Base-by-base conservation (phyloP, 805 yeast genomes). In the Myxozyma kluyveri region DNA sequence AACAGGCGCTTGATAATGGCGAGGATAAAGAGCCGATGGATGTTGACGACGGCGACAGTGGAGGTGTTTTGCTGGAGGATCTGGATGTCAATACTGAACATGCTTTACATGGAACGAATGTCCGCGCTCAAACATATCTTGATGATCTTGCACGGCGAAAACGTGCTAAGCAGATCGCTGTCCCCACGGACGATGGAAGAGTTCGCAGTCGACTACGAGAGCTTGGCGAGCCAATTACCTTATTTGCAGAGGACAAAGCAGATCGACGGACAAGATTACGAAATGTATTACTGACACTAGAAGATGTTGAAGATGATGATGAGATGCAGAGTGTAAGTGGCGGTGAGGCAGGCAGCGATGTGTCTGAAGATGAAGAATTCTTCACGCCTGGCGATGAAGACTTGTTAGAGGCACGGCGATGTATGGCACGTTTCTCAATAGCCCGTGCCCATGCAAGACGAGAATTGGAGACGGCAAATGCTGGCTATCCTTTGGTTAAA, bases 341-440 rank as follows among this genome's bases (percentile, higher is more conserved):
- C 7, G 61, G 47, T 12, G 67, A 56, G 2, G 69, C 61, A 1
- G 72, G 65, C 4, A 77, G 67, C 1, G 75, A 69, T 0, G 79
- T 71, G 2, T 82, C 75, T 1, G 83, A 81, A 7, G 84, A 86
- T 12, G 95, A 84, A 45, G 96, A 88, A 54, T 89, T 85, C 63
- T 88, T 81, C 63, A 88, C 96, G 0, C 95, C 95, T 0, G 96
- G 95, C 0, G 67, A 77, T 0, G 70, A 69, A 2, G 78, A 73
- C 4, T 67, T 90, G 7, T 68, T 75, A 5, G 69, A 73, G 1
- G 75, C 80, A 0, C 74, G 98, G 46, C 65, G 69, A 33, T 54
- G 59, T 1, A 72, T 90, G 0, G 77, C 88, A 0, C 54, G 67
- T 3, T 69, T 68, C 49, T 83, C 96, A 0, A 60, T 85, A 2